Evolutionary conservation across 2,329 filamentous ascomycete genomes (phyloP), one percentile per base, ranked within the genome.

Genomic region (Penicillium vulpinum): DNA sequence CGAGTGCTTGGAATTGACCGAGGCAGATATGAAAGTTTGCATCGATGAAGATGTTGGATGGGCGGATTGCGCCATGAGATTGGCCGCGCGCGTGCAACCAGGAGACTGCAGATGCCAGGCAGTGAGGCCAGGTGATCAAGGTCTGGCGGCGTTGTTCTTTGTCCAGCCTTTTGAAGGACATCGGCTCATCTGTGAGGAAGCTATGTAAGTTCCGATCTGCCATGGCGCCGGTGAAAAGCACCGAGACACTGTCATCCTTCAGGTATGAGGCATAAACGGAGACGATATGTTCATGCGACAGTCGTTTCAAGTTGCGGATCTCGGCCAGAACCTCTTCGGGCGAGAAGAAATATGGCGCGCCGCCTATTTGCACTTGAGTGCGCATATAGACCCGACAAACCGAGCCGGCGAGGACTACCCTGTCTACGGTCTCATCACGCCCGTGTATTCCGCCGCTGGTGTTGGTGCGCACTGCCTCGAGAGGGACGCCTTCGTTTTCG

Each of bases 21-120:
- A 87, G 80, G 11, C 79, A 82, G 50, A 88, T 82, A 13, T 75
- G 73, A 61, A 83, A 85, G 29, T 78, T 72, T n/a, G 78, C 73
- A 57, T 85, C 81, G 54, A 88, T 75, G 33, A 85, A 73, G 40
- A 88, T 81, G 58, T 85, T 86, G 2, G 83, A 84, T 2, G 85
- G 85, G 16, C 81, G 77, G 56, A 87, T 85, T 2, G 78, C 78
- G 26, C 81, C 80, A 63, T 88, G 85, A 13, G 75, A 75, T 28
- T 81, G 78, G 2, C 81, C 82, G 29, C 80, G 80, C 10, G 78
- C 76, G 64, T 87, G 85, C 1, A 87, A 71, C 63, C 80, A 85
- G 7, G 82, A 78, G 21, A 87, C 61, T 2, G 81, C 83, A 61
- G 83, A 82, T 2, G 78, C 75, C 9, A 88, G 70, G 61, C 78